Evolutionary conservation across 306 rosid genomes (phyloP), one percentile per base, ranked within the genome.

Genomic region (Lupinus albus): DNA sequence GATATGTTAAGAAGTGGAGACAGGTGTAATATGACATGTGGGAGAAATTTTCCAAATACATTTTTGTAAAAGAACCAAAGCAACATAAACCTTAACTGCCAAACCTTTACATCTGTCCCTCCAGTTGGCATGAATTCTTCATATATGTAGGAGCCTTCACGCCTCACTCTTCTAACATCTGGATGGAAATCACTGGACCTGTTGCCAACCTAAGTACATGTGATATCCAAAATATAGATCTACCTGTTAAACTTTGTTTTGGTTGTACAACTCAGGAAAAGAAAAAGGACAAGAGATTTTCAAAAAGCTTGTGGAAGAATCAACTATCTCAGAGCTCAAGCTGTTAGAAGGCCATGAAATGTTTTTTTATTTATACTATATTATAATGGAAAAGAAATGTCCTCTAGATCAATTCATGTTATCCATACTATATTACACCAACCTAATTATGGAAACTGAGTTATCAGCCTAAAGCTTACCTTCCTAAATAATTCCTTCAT

Each of bases 41-140:
- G 38, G 16, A 73, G 50, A 61, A 35, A 25, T 32, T 47, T n/a
- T 41, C 21, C 35, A 39, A 49, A 52, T 33, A 41, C 52, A 41
- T 55, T 61, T 30, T 30, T 0, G 11, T 1, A 57, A 45, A 64
- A 12, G 0, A 41, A 53, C 16, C 18, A 59, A 74, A 54, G 44
- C 66, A 75, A 50, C 41, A 76, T 71, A 73, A 79, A 62, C 74
- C 60, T 74, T 39, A 72, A 41, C 11, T 51, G 36, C 60, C 81
- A 64, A 69, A 93, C 99, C 99, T 93, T 93, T 66, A 93, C 99
- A 84, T 93, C 99, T 73, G 99, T 93, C 73, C 99, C 99, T 73
- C 99, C 99, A 32, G 99, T 93, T 20, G 99, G 92, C 97, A 88
- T 90, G 76, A 93, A 93, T 64, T 93, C 99, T 73, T 93, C 99